Base-by-base conservation (phyloP, 495 filamentous ascomycete species). In the Pseudotulostoma volvatum region DNA sequence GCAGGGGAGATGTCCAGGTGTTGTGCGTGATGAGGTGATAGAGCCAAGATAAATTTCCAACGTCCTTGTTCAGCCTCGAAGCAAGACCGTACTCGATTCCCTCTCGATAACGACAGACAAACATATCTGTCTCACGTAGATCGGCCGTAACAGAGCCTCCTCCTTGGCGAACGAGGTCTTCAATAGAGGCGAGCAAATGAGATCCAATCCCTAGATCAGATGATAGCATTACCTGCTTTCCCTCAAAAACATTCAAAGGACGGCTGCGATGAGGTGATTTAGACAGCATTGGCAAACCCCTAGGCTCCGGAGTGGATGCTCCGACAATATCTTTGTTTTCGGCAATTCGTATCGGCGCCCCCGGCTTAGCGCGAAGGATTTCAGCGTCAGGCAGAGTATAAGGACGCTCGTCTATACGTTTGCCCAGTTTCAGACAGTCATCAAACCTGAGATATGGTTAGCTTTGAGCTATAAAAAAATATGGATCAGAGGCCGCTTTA, bases 11-110 rank as follows among this genome's bases (percentile, higher is more conserved):
- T 1, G 83, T 87, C 79, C 84, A 99, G 35, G 73, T 67, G 49
- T 93, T 83, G 50, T 81, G 74, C 1, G 81, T 84, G 51, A 96
- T 90, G 23, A 96, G 57, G 56, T 88, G 72, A 50, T 90, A 96
- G 1, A 99, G 61, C 90, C 90, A 99, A 2, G 84, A 73, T 13
- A 96, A 66, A 55, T 87, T 96, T 7, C 87, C 90, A 34, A 96
- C 84, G 30, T 83, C 74, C 44, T 88, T 90, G 15, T 75, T 70
- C 21, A 65, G 55, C 41, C 76, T 73, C 2, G 84, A 77, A 2
- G 90, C 87, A 14, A 69, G 66, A 30, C 80, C 55, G 52, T 93
- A 99, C 31, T 87, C 70, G 14, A 66, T 49, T 3, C 85, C 85
- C 23, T 90, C 81, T 34, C 92, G 79, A 52, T 77, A 94, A 16